Percentiles rank a stretch among this genome's conserved stretches.
These are phyloP conservation scores for Podaxis rugospora DNA, from an alignment of 768 basidiomycete species.

Conservation along the genomic window DNA sequence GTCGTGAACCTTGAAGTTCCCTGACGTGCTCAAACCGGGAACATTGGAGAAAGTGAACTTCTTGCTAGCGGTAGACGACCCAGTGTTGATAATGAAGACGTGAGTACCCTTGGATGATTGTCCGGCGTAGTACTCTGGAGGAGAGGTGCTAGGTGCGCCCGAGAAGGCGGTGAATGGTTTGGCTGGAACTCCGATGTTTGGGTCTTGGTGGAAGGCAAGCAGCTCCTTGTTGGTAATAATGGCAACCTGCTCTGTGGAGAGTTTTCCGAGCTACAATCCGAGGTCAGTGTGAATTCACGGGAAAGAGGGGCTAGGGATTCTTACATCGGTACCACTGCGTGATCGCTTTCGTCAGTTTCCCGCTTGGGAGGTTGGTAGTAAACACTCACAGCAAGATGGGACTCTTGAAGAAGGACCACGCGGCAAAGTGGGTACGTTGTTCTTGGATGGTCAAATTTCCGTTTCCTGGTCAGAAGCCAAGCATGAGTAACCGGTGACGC, in stretches of 20 bases:
- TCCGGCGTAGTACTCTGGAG: conserved; percentile 51
- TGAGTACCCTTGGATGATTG: conserved; percentile 45
- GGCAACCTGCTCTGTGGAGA: conserved; percentile 36
- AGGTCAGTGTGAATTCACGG: conserved; percentile 5
- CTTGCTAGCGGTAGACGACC: conserved; percentile 34
- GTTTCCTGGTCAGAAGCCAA: conserved; percentile 29
- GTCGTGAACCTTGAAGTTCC: conserved; percentile 41
- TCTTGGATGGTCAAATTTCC: conserved; percentile 45
- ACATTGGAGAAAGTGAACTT: conserved; percentile 41
- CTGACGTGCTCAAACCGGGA: conserved; percentile 35
- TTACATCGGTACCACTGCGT: conserved; percentile 34
- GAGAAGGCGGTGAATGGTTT: conserved; percentile 40
- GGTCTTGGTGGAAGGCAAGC: conserved; percentile 52
- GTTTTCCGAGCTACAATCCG: conserved; percentile 31
- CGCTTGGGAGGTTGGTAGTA: not conserved
- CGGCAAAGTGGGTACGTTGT: conserved; percentile 54
- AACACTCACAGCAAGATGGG: conserved; percentile 43
- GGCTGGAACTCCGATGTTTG: conserved; percentile 39
- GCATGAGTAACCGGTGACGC: not conserved
- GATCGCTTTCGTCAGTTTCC: not conserved
- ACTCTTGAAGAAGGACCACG: conserved; percentile 54
- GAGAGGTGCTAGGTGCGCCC: conserved; percentile 33
- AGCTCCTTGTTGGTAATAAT: conserved; percentile 50
- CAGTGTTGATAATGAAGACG: conserved; percentile 52
- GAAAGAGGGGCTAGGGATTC: conserved; percentile 4